These are phyloP conservation scores for Amylostereum areolatum DNA, from an alignment of 1,284 basidiomycete species.

Conservation along the genomic window DNA sequence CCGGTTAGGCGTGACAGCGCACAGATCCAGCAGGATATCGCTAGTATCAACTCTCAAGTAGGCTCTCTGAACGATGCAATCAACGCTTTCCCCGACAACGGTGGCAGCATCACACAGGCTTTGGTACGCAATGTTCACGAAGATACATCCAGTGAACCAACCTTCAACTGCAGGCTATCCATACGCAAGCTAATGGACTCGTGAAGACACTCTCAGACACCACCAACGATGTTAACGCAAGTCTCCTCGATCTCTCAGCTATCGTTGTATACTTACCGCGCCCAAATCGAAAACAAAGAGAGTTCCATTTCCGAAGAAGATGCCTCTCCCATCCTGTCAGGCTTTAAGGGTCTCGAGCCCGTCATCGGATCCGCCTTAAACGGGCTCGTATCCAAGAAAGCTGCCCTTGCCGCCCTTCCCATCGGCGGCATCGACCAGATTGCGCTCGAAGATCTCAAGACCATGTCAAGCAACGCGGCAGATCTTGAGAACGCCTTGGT, in stretches of 20 bases:
- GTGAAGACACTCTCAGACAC: neutral
- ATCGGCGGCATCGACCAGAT: neutral
- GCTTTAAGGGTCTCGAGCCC: neutral
- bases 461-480: neutral
- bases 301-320: neutral
- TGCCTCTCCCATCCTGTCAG: neutral
- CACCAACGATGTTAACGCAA: neutral
- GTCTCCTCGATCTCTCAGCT: too few relatives aligned
- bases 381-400: neutral
- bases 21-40: neutral
- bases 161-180: neutral
- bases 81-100: neutral
- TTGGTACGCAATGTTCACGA: neutral
- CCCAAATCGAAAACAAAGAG: neutral
- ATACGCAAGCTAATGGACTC: neutral
- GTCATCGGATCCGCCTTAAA: neutral
- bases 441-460: neutral
- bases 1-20: neutral
- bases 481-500: neutral
- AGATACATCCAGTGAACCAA: neutral
- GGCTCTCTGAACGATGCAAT: neutral
- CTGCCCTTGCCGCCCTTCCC: neutral
- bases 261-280: neutral
- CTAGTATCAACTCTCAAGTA: neutral
- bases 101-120: neutral